Evolutionary conservation across 1,284 basidiomycete genomes (phyloP).

Genomic region (Ustilago cynodontis): DNA sequence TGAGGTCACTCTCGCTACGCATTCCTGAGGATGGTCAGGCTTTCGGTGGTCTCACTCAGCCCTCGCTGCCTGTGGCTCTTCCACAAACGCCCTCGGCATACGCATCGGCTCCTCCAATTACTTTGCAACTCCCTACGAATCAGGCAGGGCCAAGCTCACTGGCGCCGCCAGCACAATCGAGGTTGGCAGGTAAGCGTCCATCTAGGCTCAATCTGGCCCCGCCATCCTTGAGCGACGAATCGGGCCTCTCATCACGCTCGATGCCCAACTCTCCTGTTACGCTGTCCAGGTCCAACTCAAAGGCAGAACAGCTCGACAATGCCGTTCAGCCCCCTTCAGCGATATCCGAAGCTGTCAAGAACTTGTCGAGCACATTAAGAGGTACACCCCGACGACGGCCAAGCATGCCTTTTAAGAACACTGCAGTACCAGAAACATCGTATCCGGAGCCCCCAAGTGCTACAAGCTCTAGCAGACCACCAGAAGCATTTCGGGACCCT

Average conservation of each 20-base stretch:
- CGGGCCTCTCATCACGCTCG: conserved; percentile 44
- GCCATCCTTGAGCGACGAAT: conserved; percentile 26
- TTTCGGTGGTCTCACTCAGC: conserved; percentile 37
- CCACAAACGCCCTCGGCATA: conserved; percentile 4
- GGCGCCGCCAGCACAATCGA: conserved; percentile 17
- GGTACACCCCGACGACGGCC: conserved; percentile 60
- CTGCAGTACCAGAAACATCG: neutral
- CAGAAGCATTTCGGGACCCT: conserved; percentile 60
- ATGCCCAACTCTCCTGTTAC: conserved; percentile 50
- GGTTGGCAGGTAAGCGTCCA: conserved; percentile 43
- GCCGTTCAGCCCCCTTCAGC: conserved; percentile 7
- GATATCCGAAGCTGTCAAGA: conserved; percentile 48
- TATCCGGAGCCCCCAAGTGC: conserved; percentile 34
- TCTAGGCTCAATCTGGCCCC: conserved; percentile 45
- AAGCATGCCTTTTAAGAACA: conserved; percentile 59
- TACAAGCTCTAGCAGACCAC: conserved; percentile 42
- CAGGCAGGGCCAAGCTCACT: conserved; percentile 21
- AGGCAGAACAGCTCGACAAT: conserved; percentile 17
- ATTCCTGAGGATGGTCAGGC: conserved; percentile 44
- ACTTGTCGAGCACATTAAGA: conserved; percentile 62
- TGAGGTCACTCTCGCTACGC: conserved; percentile 36
- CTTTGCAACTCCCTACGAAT: conserved; percentile 11
- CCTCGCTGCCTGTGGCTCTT: conserved; percentile 19
- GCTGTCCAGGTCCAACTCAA: conserved; percentile 24
- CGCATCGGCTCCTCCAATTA: conserved; percentile 18